Base-by-base conservation (phyloP, 352 stramenopile species). In the Ochromonadaceae sp. region DNA sequence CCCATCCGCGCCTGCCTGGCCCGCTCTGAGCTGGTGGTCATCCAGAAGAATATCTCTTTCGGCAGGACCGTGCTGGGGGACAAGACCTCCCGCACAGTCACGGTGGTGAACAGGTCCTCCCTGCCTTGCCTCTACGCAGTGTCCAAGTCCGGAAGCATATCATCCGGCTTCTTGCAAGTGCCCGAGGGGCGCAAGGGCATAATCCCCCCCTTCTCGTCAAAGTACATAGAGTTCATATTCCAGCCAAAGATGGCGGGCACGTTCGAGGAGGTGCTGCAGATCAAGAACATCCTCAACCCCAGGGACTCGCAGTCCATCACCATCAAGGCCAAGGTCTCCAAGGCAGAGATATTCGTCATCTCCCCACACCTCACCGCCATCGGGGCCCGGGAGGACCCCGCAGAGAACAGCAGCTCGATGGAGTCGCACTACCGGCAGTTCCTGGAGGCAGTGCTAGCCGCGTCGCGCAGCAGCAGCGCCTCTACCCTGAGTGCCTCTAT, bases 291-390 rank as follows among this genome's bases (percentile, higher is more conserved):
- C 20, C 15, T 60, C 7, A 60, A 60, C 35, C 17, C 52, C 20
- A 36, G 26, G 4, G 30, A 60, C 25, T 42, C 15, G 3, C 52
- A 60, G 48, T 2, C 26, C 3, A 30, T 60, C 20, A 22, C 34
- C 20, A 55, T 60, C 5, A 60, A 60, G 30, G 36, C 32, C 4
- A 60, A 60, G 34, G 52, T 60, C 17, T 52, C 31, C 44, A 34
- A 31, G 5, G 12, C 14, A 20, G 30, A 60, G 31, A 36, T 28
- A 20, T 60, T 60, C 31, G 4, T 9, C 7, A 48, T 60, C 9
- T n/a, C n/a, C n/a, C n/a, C n/a, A n/a, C n/a, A n/a, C n/a, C n/a
- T n/a, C n/a, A n/a, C n/a, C n/a, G n/a, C n/a, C n/a, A n/a, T n/a
- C n/a, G n/a, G n/a, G n/a, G n/a, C n/a, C n/a, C n/a, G n/a, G n/a